Conservation (phyloP, 768 basidiomycete species). For the Vararia minispora region DNA sequence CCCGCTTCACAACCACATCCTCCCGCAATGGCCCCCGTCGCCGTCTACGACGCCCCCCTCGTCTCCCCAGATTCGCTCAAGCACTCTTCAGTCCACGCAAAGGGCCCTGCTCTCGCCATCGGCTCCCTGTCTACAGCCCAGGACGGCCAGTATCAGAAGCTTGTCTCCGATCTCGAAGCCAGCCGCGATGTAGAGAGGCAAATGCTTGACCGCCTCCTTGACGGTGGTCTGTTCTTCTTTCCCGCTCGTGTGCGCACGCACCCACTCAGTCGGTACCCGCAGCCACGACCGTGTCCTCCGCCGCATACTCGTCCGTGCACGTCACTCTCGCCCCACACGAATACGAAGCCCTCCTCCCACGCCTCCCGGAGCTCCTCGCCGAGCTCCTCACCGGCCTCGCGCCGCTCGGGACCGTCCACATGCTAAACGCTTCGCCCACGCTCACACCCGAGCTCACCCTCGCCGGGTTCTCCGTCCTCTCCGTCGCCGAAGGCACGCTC, state of each 20-base stretch:
- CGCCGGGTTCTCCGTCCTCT: constrained; percentile 53
- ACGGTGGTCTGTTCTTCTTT: constrained; percentile 45
- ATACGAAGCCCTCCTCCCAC: constrained; percentile 44
- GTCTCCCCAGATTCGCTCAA: constrained; percentile 16
- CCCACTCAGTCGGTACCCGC: background rate
- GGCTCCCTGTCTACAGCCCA: constrained; percentile 71
- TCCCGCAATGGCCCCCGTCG: constrained; percentile 50
- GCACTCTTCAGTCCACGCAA: constrained; percentile 17
- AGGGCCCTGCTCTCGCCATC: constrained; percentile 55
- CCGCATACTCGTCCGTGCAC: constrained; percentile 54
- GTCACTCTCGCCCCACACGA: constrained; percentile 54
- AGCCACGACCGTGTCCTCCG: constrained; percentile 49
- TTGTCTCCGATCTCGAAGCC: constrained; percentile 49
- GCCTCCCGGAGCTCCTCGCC: constrained; percentile 42
- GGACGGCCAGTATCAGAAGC: constrained; percentile 67
- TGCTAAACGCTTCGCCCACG: constrained; percentile 37
- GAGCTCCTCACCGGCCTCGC: constrained; percentile 49
- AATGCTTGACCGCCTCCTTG: constrained; percentile 73
- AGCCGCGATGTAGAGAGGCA: constrained; percentile 58
- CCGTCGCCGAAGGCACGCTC: constrained; percentile 32
- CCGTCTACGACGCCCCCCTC: constrained; percentile 27
- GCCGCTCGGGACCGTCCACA: constrained; percentile 59
- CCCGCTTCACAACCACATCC: background rate
- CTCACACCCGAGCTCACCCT: constrained; percentile 51
- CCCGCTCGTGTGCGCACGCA: background rate